Evolutionary conservation across 371 early-diverging fungal genomes (phyloP), one percentile per base, ranked within the genome.

Genomic region (Mortierella sp.): DNA sequence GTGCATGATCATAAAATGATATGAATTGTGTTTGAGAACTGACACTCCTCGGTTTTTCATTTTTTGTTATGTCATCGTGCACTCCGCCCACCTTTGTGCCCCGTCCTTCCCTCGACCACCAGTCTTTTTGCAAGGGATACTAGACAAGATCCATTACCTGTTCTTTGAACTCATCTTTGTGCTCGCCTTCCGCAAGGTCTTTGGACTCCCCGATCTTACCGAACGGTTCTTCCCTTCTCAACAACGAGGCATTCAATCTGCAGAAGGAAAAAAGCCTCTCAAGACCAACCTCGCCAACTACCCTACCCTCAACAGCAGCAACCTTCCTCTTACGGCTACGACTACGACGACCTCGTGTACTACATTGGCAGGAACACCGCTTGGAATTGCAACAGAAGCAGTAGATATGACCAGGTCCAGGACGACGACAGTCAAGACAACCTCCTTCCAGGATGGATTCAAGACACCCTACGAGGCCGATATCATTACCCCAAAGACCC

Each of bases 91-190:
- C 35, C 48, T 27, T 27, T 58, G 3, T 4, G 27, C 12, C 29
- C 29, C 16, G 18, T 35, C 32, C 8, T 14, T 14, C 21, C 2
- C 21, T 63, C 3, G 14, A 5, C 3, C 38, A 16, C 38, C 74
- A 83, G 83, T 83, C 32, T 76, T 83, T 54, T 74, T 83, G 10
- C 75, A 83, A 54, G 83, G 83, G 4, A 49, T 79, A 29, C 78
- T 91, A 51, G 91, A 91, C 82, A 83, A 84, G 44, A 75, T 91
- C 49, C 91, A 91, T 63, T 90, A 89, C 63, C 76, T 83, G 27
- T 86, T 91, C 56, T 88, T 91, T 71, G 90, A 91, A 77, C 82
- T 90, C 38, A 77, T 91, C 41, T 86, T 90, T 63, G 75, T 88
- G n/a, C 71, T 82, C 16, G 73, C 87, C 60, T 77, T 89, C 48